phyloP scores from a whole-genome alignment of 306 rosid species.

The Begonia fuchsioides region DNA sequence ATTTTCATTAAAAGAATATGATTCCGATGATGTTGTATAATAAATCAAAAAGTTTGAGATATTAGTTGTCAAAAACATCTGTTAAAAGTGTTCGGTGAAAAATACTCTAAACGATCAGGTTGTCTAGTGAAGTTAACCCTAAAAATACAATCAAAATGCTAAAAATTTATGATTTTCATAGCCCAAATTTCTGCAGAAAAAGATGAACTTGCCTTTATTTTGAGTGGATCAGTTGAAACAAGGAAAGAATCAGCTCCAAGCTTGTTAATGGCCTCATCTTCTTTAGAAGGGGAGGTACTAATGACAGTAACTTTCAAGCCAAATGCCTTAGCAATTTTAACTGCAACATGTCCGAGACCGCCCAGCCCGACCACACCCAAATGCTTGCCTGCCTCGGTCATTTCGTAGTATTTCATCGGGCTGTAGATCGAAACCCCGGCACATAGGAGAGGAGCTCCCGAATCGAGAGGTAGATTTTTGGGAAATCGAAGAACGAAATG shows the following conservation, averaged over 20 bases:
- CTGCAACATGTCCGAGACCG: constrained; percentile 87
- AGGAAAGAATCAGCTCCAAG: constrained; percentile 87
- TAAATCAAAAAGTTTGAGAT: no score
- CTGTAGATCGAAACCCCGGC: constrained; percentile 86
- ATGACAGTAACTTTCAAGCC: constrained; percentile 90
- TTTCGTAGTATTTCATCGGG: constrained; percentile 82
- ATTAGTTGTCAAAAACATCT: no score
- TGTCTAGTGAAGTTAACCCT: no score
- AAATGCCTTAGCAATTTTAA: constrained; percentile 75
- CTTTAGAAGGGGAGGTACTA: constrained; percentile 51
- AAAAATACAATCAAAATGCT: no score
- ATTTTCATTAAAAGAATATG: no score
- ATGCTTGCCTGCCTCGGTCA: constrained; percentile 77
- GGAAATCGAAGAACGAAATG: constrained; percentile 54
- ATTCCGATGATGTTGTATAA: no score
- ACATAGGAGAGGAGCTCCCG: constrained; percentile 82
- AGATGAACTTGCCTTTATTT: constrained; percentile 33
- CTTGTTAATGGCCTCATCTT: constrained; percentile 42
- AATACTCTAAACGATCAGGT: no score
- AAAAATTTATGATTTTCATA: no score
- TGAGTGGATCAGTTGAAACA: constrained; percentile 41
- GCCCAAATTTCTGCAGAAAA: no score
- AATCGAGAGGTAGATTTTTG: constrained; percentile 52
- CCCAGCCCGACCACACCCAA: constrained; percentile 94
- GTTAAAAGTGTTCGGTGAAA: no score